These are phyloP conservation scores for Nakazawaea populi DNA, from an alignment of 805 yeast species.

Conservation along the genomic window DNA sequence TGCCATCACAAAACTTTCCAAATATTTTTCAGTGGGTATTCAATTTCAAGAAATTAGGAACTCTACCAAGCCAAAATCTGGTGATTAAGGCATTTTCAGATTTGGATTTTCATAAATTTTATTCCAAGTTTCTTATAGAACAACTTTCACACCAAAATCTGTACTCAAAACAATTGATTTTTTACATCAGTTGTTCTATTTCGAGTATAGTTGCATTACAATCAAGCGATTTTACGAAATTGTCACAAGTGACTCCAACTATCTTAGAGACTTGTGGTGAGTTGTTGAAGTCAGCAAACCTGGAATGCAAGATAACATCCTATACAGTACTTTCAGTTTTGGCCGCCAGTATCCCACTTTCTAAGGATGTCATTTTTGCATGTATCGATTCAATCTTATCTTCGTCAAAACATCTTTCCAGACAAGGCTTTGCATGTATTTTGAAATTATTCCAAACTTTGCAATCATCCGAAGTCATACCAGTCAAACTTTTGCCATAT, in stretches of 20 bases:
- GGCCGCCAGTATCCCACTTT: slow-evolving; percentile 64
- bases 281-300: slow-evolving; percentile 38
- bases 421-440: slow-evolving; percentile 41
- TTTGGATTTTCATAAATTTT: slow-evolving; percentile 57
- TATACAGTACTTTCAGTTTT: slow-evolving; percentile 79
- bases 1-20: slow-evolving; percentile 60
- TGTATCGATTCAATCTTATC: slow-evolving; percentile 51
- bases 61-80: slow-evolving; percentile 61
- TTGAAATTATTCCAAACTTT: slow-evolving; percentile 43
- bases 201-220: slow-evolving; percentile 63
- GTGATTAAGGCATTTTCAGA: slow-evolving; percentile 73
- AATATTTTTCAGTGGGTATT: slow-evolving; percentile 67
- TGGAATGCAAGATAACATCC: slow-evolving; percentile 74
- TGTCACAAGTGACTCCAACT: slow-evolving; percentile 48
- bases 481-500: slow-evolving; percentile 14
- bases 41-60: slow-evolving; percentile 58
- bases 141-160: slow-evolving; percentile 48
- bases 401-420: slow-evolving; percentile 16
- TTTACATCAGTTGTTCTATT: slow-evolving; percentile 69
- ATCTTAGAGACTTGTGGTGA: slow-evolving; percentile 54
- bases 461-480: slow-evolving; percentile 25
- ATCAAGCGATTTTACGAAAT: slow-evolving; percentile 28
- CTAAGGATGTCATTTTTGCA: slow-evolving; percentile 50
- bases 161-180: slow-evolving; percentile 67
- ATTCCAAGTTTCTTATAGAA: slow-evolving; percentile 47